Conservation (phyloP, 345 rosid species). For the Boechera stricta region DNA sequence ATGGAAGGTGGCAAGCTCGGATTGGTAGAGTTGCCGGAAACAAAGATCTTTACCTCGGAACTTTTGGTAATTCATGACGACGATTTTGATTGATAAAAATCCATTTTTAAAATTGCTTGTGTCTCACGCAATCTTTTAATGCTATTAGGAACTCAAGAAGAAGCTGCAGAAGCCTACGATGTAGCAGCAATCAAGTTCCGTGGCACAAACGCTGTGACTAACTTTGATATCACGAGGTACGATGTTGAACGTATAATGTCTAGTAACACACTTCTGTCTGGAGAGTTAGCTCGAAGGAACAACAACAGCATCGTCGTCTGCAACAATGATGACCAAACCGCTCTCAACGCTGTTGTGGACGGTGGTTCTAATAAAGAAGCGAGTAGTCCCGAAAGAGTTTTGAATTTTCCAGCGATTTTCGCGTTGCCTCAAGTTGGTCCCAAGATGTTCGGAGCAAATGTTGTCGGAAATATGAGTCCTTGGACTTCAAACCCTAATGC, state of each 20-base stretch:
- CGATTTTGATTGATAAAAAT: neutral
- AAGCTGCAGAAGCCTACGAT: conserved; percentile 97
- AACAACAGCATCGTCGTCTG: conserved; percentile 43
- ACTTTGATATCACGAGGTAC: conserved; percentile 82
- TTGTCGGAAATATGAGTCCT: conserved; percentile 49
- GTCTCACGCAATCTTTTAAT: conserved; percentile 10
- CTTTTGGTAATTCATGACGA: conserved; percentile 64
- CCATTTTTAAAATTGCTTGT: neutral
- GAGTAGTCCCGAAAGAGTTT: conserved; percentile 56
- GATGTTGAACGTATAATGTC: conserved; percentile 86
- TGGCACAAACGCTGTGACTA: conserved; percentile 89
- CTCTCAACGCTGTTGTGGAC: conserved; percentile 56
- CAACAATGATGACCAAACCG: conserved; percentile 49
- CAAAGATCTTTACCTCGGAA: conserved; percentile 97
- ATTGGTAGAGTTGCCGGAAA: conserved; percentile 99
- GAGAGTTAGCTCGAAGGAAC: conserved; percentile 76
- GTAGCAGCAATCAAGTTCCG: conserved; percentile 94
- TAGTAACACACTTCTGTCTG: conserved; percentile 78
- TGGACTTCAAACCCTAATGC: conserved; percentile 59
- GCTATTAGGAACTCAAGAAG: conserved; percentile 86
- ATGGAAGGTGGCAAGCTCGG: conserved; percentile 99
- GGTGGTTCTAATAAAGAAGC: conserved; percentile 58
- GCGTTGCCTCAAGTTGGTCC: conserved; percentile 58
- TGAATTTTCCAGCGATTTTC: conserved; percentile 54
- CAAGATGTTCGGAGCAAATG: conserved; percentile 52